A percentile compares a stretch with the other conserved stretches of the same genome.
Conservation (phyloP, 1,284 basidiomycete genomes). For the Ceratobasidium papillatum region DNA sequence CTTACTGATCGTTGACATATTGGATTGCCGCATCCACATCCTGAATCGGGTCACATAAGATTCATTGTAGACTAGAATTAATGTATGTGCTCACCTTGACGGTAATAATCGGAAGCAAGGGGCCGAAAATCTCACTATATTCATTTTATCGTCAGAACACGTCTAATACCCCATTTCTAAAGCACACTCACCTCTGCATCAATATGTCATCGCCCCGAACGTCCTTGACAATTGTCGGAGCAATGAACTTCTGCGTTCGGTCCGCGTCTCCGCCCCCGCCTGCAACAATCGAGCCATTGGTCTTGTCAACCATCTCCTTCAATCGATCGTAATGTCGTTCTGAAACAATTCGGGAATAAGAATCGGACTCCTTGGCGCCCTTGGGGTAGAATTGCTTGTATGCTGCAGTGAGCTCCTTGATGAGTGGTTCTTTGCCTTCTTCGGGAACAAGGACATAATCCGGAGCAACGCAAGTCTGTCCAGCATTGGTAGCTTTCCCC, state of each 20-base stretch:
- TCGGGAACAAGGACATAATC: conserved; percentile 69
- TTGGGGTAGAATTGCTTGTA: conserved; percentile 54
- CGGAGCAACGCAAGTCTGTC: conserved; percentile 74
- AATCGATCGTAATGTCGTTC: conserved; percentile 62
- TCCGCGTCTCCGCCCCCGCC: conserved; percentile 60
- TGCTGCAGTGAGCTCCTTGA: conserved; percentile 61
- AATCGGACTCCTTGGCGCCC: conserved; percentile 55
- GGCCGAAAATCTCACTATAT: conserved; percentile 71
- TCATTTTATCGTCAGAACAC: neutral
- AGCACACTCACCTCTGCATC: conserved; percentile 60
- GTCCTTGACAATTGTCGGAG: conserved; percentile 60
- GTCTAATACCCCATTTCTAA: neutral
- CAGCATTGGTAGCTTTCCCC: conserved; percentile 80
- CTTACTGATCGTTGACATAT: conserved; percentile 60
- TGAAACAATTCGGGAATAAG: conserved; percentile 60
- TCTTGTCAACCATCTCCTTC: conserved; percentile 52
- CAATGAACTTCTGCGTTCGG: conserved; percentile 54
- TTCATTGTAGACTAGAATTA: neutral
- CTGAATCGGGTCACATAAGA: conserved; percentile 42
- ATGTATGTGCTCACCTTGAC: conserved; percentile 55
- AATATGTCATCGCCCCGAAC: conserved; percentile 61
- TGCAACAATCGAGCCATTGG: conserved; percentile 60
- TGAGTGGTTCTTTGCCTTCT: conserved; percentile 61
- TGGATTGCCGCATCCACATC: conserved; percentile 61
- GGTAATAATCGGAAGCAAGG: conserved; percentile 70